Percentiles rank a stretch among this genome's conserved stretches.
Conservation (phyloP, 2,329 filamentous ascomycete genomes). For the Cladosporium cucumerinum region DNA sequence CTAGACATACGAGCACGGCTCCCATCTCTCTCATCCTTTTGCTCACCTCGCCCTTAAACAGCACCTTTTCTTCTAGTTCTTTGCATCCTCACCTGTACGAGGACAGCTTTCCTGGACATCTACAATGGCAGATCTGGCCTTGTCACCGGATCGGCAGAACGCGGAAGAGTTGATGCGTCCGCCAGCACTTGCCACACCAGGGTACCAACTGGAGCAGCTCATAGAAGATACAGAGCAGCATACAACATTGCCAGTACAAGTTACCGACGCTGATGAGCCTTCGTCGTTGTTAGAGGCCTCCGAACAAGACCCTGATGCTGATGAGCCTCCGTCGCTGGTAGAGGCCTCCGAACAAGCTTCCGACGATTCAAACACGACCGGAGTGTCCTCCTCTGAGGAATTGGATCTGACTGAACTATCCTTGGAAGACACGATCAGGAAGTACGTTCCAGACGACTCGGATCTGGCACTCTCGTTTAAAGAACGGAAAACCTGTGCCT, state of each 20-base stretch:
- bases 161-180: background rate
- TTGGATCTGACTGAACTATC: too few species aligned
- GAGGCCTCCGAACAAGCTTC: background rate
- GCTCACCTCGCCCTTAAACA: background rate
- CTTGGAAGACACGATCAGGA: background rate
- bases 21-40: background rate
- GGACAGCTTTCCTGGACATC: too few species aligned
- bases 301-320: background rate
- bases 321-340: background rate
- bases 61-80: background rate
- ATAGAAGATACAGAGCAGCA: too few species aligned
- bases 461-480: background rate
- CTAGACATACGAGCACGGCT: background rate
- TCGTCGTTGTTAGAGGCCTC: background rate
- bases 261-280: background rate
- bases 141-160: background rate
- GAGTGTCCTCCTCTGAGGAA: background rate
- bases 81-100: background rate
- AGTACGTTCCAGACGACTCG: background rate
- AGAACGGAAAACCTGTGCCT: background rate
- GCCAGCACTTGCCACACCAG: background rate
- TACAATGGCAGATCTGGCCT: background rate
- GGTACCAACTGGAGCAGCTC: background rate
- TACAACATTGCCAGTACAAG: background rate
- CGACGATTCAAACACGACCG: too few species aligned